Conservation (phyloP, 1,284 basidiomycete species). For the Ceratobasidium sp. region DNA sequence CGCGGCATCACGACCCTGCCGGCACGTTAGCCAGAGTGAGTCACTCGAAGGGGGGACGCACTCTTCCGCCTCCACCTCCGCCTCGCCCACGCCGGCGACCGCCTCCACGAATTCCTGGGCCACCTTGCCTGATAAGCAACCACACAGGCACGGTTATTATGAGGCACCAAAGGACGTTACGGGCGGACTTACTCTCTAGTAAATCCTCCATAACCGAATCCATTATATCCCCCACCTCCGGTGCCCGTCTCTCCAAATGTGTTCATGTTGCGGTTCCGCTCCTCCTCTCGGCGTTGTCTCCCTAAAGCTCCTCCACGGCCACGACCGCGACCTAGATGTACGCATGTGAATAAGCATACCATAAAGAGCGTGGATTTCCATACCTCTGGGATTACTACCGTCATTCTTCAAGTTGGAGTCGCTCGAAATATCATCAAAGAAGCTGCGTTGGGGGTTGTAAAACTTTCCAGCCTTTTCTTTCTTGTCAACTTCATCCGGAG, state of each 20-base stretch:
- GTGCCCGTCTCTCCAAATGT: conserved; percentile 85
- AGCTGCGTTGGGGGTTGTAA: conserved; percentile 78
- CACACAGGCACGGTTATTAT: neutral
- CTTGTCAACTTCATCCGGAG: conserved; percentile 46
- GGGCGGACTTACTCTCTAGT: neutral
- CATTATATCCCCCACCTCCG: conserved; percentile 48
- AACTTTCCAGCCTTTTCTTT: conserved; percentile 57
- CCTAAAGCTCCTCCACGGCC: conserved; percentile 53
- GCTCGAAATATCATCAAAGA: conserved; percentile 73
- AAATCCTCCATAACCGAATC: conserved; percentile 35
- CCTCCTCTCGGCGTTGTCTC: conserved; percentile 77
- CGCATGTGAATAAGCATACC: conserved; percentile 49
- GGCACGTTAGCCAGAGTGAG: neutral
- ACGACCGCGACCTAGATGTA: conserved; percentile 57
- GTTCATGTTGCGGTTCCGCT: conserved; percentile 79
- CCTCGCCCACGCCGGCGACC: conserved; percentile 58
- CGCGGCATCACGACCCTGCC: conserved; percentile 23
- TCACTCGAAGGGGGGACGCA: neutral
- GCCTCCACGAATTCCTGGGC: conserved; percentile 68
- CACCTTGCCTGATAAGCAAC: conserved; percentile 66
- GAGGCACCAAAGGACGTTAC: neutral
- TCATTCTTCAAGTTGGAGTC: conserved; percentile 47
- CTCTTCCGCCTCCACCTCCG: conserved; percentile 56
- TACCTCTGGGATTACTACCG: conserved; percentile 43
- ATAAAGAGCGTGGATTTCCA: neutral